Percentiles rank a stretch among this genome's conserved stretches.
phyloP scores from a whole-genome alignment of 345 rosid genomes.

The Boechera stricta region DNA sequence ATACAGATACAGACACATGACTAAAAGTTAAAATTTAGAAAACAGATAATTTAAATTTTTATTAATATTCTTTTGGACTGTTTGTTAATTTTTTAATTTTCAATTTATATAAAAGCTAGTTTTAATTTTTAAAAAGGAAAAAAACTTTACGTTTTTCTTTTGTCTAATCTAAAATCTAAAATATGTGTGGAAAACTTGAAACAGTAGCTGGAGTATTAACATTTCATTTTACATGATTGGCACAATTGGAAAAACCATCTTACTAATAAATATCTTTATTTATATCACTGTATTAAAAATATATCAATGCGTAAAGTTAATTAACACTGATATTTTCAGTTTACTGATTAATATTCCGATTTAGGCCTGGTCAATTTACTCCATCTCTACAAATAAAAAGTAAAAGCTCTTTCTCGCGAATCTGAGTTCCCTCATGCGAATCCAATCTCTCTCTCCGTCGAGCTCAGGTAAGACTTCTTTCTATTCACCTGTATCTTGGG shows the following conservation, averaged over 20 bases:
- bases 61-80: background rate
- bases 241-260: no score
- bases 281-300: no score
- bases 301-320: no score
- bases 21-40: background rate
- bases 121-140: background rate
- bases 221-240: no score
- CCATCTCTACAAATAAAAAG: background rate
- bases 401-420: constrained; percentile 10
- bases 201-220: no score
- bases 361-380: background rate
- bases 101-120: background rate
- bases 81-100: background rate
- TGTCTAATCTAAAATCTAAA: no score
- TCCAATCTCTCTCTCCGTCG: constrained; percentile 29
- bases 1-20: no score
- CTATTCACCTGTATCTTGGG: background rate
- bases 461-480: constrained; percentile 33
- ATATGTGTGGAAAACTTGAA: background rate
- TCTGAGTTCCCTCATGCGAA: constrained; percentile 26
- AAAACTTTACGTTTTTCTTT: no score
- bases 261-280: no score
- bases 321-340: background rate
- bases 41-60: background rate
- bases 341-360: background rate